phyloP scores from a whole-genome alignment of 1,139 yeast species.

The Lodderomyces pseudojiufengensis region DNA sequence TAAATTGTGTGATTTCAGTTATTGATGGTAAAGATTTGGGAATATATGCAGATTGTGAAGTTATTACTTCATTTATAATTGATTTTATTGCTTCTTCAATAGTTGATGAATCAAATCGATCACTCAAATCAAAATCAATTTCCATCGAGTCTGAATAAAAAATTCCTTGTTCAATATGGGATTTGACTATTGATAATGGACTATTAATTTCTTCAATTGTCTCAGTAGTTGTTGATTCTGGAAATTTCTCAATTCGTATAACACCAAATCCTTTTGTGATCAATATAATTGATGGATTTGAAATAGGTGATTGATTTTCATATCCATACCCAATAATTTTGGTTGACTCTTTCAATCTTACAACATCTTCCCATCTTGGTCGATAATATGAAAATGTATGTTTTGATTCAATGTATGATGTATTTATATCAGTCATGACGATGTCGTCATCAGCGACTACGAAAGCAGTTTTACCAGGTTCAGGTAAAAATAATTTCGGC shows the following conservation, averaged over 20 bases:
- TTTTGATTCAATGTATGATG: slow-evolving; percentile 32
- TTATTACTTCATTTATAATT: slow-evolving; percentile 53
- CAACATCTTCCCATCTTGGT: slow-evolving; percentile 77
- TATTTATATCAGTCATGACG: slow-evolving; percentile 58
- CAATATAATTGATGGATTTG: slow-evolving; percentile 43
- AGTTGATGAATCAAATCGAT: slow-evolving; percentile 28
- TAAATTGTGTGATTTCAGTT: slow-evolving; percentile 23
- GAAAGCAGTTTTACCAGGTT: slow-evolving; percentile 61
- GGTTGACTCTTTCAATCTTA: slow-evolving; percentile 52
- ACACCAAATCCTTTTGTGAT: slow-evolving; percentile 63
- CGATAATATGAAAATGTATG: slow-evolving; percentile 33
- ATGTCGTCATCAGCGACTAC: slow-evolving; percentile 59
- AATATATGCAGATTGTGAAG: slow-evolving; percentile 39
- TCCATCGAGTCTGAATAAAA: slow-evolving; percentile 49
- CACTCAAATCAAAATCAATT: slow-evolving; percentile 55
- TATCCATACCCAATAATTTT: slow-evolving; percentile 60
- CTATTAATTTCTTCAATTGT: slow-evolving; percentile 15
- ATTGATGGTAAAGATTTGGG: slow-evolving; percentile 29
- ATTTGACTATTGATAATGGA: slow-evolving; percentile 48
- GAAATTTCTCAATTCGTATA: slow-evolving; percentile 53
- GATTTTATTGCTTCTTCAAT: slow-evolving; percentile 47
- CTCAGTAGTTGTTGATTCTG: slow-evolving; percentile 11
- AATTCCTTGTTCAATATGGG: slow-evolving; percentile 80
- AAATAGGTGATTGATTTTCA: slow-evolving; percentile 32
- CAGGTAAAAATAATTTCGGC: slow-evolving; percentile 59